Evolutionary conservation across 805 yeast species (phyloP).

Genomic region (Nakazawaea laoshanensis): DNA sequence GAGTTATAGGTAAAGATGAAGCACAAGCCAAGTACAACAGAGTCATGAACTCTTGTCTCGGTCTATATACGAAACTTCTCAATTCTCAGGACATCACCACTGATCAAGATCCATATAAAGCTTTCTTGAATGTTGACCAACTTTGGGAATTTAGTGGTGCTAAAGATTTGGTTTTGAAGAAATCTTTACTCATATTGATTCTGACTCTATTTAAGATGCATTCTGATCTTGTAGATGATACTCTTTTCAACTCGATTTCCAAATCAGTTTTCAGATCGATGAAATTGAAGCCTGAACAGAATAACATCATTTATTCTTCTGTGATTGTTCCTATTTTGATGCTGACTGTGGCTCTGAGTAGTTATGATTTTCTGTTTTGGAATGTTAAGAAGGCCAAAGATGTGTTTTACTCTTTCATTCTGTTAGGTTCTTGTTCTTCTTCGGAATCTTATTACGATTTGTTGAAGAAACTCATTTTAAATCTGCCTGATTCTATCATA

Average conservation of each 20-base stretch:
- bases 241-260: constrained; percentile 30
- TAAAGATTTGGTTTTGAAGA: constrained; percentile 32
- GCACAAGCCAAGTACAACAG: constrained; percentile 55
- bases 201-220: constrained; percentile 18
- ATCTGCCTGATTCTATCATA: constrained; percentile 4
- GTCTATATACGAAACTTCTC: constrained; percentile 2
- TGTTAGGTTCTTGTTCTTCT: constrained; percentile 47
- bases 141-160: constrained; percentile 34
- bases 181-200: constrained; percentile 29
- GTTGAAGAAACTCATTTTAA: constrained; percentile 16
- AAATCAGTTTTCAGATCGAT: constrained; percentile 36
- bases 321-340: constrained; percentile 40
- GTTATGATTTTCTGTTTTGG: constrained; percentile 47
- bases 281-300: constrained; percentile 23
- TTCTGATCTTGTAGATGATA: constrained; percentile 17
- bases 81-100: constrained; percentile 12
- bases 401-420: constrained; percentile 36
- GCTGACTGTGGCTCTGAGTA: constrained; percentile 33
- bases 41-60: constrained; percentile 22
- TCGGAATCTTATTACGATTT: constrained; percentile 37
- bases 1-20: constrained; percentile 61
- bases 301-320: constrained; percentile 34
- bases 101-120: constrained; percentile 14
- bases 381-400: constrained; percentile 37
- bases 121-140: constrained; percentile 30